Conservation (phyloP, 768 basidiomycete genomes). For the Leccinum longicurvipes region DNA sequence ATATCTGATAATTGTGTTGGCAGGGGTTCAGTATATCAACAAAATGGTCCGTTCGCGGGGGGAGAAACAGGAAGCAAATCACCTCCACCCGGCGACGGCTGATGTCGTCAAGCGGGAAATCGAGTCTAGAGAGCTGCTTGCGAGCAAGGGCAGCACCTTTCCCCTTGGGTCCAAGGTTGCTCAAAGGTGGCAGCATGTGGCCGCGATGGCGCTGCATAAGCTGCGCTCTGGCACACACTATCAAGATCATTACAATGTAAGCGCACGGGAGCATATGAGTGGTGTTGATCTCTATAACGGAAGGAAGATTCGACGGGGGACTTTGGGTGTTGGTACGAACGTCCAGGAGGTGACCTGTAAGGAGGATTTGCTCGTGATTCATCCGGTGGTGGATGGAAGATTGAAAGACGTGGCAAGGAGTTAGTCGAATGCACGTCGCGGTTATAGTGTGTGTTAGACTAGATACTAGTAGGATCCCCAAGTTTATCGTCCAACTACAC, state of each 20-base stretch:
- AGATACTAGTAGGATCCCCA: background rate
- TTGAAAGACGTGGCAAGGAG: slow-evolving; percentile 50
- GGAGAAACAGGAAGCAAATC: slow-evolving; percentile 25
- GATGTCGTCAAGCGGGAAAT: slow-evolving; percentile 47
- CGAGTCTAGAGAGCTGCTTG: slow-evolving; percentile 35
- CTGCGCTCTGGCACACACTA: slow-evolving; percentile 53
- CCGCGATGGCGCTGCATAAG: slow-evolving; percentile 39
- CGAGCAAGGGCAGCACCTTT: slow-evolving; percentile 12
- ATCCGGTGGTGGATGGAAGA: slow-evolving; percentile 65
- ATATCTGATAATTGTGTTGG: slow-evolving; percentile 3
- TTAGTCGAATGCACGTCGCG: slow-evolving; percentile 9
- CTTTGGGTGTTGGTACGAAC: slow-evolving; percentile 13
- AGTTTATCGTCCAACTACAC: background rate
- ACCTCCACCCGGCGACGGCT: slow-evolving; percentile 44
- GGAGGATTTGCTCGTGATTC: slow-evolving; percentile 54
- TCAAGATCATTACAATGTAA: slow-evolving; percentile 55
- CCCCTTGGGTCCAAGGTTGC: slow-evolving; percentile 25
- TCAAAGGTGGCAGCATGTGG: slow-evolving; percentile 50
- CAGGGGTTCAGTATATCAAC: slow-evolving; percentile 75
- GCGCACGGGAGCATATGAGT: slow-evolving; percentile 73
- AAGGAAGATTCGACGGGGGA: slow-evolving; percentile 38
- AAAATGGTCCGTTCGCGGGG: slow-evolving; percentile 45
- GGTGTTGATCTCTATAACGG: slow-evolving; percentile 73
- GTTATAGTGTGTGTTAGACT: slow-evolving; percentile 10
- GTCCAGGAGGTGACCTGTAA: slow-evolving; percentile 22